These are phyloP conservation scores for Chlamydomonas incerta DNA, from an alignment of 139 green algal genomes.

Conservation along the genomic window DNA sequence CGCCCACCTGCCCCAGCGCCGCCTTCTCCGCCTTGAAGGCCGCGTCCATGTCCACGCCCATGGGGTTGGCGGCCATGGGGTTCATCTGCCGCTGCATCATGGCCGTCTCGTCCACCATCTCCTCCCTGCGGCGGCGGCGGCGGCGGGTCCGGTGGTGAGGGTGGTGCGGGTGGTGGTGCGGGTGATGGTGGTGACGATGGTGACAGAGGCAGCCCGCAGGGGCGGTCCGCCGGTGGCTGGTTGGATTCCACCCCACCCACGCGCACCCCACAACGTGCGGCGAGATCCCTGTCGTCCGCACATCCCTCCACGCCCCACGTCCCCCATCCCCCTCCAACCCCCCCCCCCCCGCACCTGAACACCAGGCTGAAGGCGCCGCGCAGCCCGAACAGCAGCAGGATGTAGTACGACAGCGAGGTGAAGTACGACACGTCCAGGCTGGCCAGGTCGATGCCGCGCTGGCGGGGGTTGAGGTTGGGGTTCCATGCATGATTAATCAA, in stretches of 20 bases:
- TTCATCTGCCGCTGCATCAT: conserved; percentile 85
- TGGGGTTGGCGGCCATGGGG: conserved; percentile 63
- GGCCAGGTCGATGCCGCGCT: conserved; percentile 91
- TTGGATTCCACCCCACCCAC: no score
- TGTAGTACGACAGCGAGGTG: conserved; percentile 93
- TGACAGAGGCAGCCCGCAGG: no score
- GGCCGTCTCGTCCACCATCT: conserved; percentile 87
- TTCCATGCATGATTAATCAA: no score
- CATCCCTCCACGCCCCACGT: no score
- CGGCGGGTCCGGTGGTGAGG: not conserved
- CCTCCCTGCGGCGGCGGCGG: conserved; percentile 69
- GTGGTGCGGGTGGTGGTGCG: not conserved
- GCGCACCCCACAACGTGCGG: no score
- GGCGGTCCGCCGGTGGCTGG: no score
- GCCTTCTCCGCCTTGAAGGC: conserved; percentile 80
- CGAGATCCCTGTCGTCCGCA: no score
- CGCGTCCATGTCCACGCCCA: conserved; percentile 75
- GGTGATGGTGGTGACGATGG: not conserved
- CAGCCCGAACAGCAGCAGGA: conserved; percentile 91
- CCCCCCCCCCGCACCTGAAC: conserved; percentile 63
- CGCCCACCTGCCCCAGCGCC: conserved; percentile 61
- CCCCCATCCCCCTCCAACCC: no score
- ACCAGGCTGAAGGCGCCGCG: conserved; percentile 85
- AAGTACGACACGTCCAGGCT: conserved; percentile 93
- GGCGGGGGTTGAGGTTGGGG: no score